Conservation (phyloP, 1,284 basidiomycete species). For the Fomitopsis pinicola region DNA sequence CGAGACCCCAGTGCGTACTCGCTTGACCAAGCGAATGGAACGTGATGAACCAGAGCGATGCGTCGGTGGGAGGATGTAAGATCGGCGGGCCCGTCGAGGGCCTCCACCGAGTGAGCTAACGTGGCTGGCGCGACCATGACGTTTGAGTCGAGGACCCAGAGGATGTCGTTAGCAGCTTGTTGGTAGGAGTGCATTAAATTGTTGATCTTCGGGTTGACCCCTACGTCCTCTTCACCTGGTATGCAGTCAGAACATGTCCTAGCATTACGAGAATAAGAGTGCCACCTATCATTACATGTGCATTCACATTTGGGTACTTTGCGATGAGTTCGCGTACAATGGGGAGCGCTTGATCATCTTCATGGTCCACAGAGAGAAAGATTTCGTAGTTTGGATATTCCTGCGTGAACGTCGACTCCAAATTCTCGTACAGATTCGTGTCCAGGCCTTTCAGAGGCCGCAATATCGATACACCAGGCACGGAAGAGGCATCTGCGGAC, state of each 20-base stretch:
- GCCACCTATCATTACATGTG: conserved; percentile 75
- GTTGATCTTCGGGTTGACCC: conserved; percentile 98
- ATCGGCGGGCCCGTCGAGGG: conserved; percentile 45
- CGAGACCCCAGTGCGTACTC: conserved; percentile 70
- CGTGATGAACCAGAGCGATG: conserved; percentile 92
- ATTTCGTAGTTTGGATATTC: conserved; percentile 89
- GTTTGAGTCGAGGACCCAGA: conserved; percentile 98
- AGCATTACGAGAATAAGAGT: conserved; percentile 7
- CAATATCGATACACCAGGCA: conserved; percentile 87
- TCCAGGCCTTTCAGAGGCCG: conserved; percentile 91
- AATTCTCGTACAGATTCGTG: conserved; percentile 88
- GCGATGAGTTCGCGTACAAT: conserved; percentile 74
- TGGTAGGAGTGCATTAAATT: conserved; percentile 87
- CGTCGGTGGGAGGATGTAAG: conserved; percentile 29
- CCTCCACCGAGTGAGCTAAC: conserved; percentile 82
- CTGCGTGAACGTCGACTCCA: conserved; percentile 87
- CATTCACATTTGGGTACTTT: conserved; percentile 72
- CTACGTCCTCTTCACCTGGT: conserved; percentile 66
- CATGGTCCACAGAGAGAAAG: conserved; percentile 80
- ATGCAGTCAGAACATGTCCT: conserved; percentile 6
- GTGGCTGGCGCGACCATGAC: conserved; percentile 79
- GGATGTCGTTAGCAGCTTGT: conserved; percentile 80
- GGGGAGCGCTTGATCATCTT: conserved; percentile 76
- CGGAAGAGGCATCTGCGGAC: conserved; percentile 43
- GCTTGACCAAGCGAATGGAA: conserved; percentile 84